Evolutionary conservation across 1,284 basidiomycete species (phyloP), one percentile per base, ranked within the genome.

Genomic region (Microbotryum lychnidis-dioicae): DNA sequence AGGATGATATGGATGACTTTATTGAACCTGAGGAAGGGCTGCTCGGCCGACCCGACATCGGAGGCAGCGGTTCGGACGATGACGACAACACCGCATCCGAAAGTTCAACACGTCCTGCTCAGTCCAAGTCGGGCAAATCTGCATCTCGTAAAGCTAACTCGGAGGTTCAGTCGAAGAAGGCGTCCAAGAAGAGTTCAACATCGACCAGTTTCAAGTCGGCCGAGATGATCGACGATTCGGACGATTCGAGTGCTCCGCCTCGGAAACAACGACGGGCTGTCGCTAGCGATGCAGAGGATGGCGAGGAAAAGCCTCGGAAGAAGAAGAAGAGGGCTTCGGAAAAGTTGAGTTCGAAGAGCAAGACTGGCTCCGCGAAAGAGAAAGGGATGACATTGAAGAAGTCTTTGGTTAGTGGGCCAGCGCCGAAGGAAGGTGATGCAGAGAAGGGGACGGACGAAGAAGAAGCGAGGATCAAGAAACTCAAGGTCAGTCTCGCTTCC

Each of bases 321-420:
- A 47, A 27, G 23, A 23, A 27, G 48, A 33, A 51, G 23, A 42
- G 47, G 25, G 58, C 60, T 56, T 9, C 84, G 78, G 70, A 83
- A 84, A 21, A 86, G 82, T 0, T 78, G 83, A 8, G 75, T 0
- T 77, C 71, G 0, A 83, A 84, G 2, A 85, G 84, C 59, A 84
- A 79, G 48, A 78, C 77, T 68, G 86, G 85, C 12, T 79, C 72
- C 4, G 81, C 66, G 72, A 86, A 86, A 2, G 87, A 75, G 1
- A 75, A 75, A n/a, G 84, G 62, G 7, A 87, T 76, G 67, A 86
- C 80, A 0, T 75, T 82, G 60, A 85, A 81, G 3, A 84, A 84
- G 29, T 12, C 12, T 12, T 42, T 16, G 14, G 12, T 16, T 42
- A 3, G 14, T 42, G 45, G 16, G 27, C 50, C 54, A 3, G 31